These are phyloP conservation scores for Pulchroboletus neoregius DNA, from an alignment of 1,284 basidiomycete species.

Conservation along the genomic window DNA sequence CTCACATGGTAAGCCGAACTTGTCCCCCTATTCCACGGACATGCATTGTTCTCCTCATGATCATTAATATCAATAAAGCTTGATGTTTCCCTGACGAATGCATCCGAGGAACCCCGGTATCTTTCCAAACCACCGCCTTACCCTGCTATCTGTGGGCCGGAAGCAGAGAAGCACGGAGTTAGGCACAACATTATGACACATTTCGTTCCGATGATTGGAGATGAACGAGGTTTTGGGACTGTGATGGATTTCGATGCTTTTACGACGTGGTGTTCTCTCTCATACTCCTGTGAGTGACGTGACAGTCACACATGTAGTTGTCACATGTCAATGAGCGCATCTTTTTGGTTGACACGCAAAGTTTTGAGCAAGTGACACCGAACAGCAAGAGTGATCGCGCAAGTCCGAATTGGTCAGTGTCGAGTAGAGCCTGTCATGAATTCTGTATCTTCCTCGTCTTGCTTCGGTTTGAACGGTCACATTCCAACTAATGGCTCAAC, in stretches of 20 bases:
- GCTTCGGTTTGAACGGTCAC: conserved; percentile 22
- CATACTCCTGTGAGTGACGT: conserved; percentile 17
- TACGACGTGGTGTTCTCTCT: conserved; percentile 31
- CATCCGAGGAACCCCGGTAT: conserved; percentile 24
- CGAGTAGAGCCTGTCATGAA: conserved; percentile 22
- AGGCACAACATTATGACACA: conserved; percentile 57
- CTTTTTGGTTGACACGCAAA: conserved; percentile 13
- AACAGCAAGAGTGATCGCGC: not conserved
- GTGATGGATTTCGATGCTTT: conserved; percentile 39
- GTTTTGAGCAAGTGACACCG: conserved; percentile 6
- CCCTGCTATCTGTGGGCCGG: conserved; percentile 46
- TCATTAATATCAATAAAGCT: conserved; percentile 11
- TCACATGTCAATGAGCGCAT: conserved; percentile 26
- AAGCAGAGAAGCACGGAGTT: conserved; percentile 40
- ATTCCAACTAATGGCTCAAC: conserved; percentile 24
- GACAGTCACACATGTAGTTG: conserved; percentile 22
- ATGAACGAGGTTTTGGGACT: conserved; percentile 36
- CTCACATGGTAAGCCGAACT: conserved; percentile 58
- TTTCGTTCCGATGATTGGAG: conserved; percentile 54
- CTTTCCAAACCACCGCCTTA: conserved; percentile 49
- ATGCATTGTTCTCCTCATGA: not conserved
- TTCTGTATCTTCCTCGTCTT: conserved; percentile 24
- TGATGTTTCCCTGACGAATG: conserved; percentile 5
- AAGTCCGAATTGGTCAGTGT: conserved; percentile 2
- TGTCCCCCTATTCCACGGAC: conserved; percentile 10